Percentiles rank a stretch among this genome's conserved stretches.
Evolutionary conservation across 805 yeast genomes (phyloP).

Genomic region (Lachancea fermentati): DNA sequence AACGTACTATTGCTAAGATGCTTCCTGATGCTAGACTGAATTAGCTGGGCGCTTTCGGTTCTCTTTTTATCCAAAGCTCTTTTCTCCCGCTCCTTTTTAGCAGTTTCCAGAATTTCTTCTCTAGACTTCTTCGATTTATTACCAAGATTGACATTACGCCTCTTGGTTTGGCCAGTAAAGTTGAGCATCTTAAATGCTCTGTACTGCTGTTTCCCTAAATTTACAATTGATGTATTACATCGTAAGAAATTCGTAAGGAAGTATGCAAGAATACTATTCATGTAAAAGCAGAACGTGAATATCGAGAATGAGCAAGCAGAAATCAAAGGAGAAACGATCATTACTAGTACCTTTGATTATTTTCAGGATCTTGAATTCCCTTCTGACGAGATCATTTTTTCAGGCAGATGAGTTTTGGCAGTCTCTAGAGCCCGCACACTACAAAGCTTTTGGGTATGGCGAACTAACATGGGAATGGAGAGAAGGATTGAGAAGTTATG

Average conservation of each 20-base stretch:
- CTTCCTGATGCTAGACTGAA: slow-evolving; percentile 48
- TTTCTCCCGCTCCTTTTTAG: slow-evolving; percentile 58
- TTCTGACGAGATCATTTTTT: slow-evolving; percentile 66
- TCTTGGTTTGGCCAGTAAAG: slow-evolving; percentile 61
- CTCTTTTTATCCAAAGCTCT: slow-evolving; percentile 53
- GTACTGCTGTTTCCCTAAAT: slow-evolving; percentile 1
- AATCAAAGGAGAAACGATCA: neutral
- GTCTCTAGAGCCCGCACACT: slow-evolving; percentile 86
- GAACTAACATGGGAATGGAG: slow-evolving; percentile 94
- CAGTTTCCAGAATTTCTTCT: slow-evolving; percentile 49
- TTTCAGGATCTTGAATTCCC: slow-evolving; percentile 56
- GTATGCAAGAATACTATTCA: too few species aligned
- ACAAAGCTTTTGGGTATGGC: slow-evolving; percentile 70
- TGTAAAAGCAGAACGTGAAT: too few species aligned
- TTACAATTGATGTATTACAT: too few species aligned
- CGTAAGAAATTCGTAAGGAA: neutral
- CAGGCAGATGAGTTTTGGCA: slow-evolving; percentile 98
- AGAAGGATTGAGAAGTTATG: slow-evolving; percentile 63
- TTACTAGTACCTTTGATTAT: slow-evolving; percentile 19
- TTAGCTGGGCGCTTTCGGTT: slow-evolving; percentile 41
- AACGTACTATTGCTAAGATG: slow-evolving; percentile 31
- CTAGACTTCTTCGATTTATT: slow-evolving; percentile 37
- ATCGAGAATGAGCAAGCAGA: neutral
- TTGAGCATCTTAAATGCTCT: slow-evolving; percentile 33
- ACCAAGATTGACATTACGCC: slow-evolving; percentile 56